phyloP scores from a whole-genome alignment of 306 rosid genomes.

The Trichosanthes cucumerina region DNA sequence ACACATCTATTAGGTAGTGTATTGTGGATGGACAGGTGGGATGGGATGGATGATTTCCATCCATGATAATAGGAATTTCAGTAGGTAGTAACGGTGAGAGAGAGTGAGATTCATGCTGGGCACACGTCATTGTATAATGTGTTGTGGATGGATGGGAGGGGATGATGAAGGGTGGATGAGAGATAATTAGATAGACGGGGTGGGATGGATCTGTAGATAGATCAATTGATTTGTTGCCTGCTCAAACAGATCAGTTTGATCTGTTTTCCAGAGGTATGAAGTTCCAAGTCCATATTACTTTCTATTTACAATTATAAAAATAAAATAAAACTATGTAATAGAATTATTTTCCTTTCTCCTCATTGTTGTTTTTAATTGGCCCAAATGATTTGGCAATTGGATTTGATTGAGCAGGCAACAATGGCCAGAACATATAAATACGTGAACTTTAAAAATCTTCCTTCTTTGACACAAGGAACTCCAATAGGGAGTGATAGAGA shows the following conservation, averaged over 20 bases:
- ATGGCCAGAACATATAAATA: not conserved
- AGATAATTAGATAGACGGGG: not conserved
- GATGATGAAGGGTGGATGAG: not conserved
- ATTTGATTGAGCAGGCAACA: not conserved
- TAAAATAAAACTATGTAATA: too few relatives aligned
- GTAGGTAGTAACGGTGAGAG: not conserved
- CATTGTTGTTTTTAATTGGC: not conserved
- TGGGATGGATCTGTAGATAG: too few relatives aligned
- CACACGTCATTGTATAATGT: not conserved
- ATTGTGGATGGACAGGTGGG: not conserved
- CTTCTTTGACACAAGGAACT: not conserved
- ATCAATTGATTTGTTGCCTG: too few relatives aligned
- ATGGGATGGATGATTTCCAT: not conserved
- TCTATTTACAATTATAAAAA: not conserved
- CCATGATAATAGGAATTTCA: not conserved
- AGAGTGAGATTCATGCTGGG: not conserved
- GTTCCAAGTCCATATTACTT: not conserved
- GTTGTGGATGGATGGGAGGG: not conserved
- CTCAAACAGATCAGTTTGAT: not conserved
- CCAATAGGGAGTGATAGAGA: not conserved
- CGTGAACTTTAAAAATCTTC: not conserved
- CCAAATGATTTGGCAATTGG: not conserved
- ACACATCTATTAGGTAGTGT: not conserved
- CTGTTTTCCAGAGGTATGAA: not conserved
- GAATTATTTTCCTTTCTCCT: not conserved